Conservation (phyloP, 139 green algal genomes). For the Edaphochlamys debaryana region DNA sequence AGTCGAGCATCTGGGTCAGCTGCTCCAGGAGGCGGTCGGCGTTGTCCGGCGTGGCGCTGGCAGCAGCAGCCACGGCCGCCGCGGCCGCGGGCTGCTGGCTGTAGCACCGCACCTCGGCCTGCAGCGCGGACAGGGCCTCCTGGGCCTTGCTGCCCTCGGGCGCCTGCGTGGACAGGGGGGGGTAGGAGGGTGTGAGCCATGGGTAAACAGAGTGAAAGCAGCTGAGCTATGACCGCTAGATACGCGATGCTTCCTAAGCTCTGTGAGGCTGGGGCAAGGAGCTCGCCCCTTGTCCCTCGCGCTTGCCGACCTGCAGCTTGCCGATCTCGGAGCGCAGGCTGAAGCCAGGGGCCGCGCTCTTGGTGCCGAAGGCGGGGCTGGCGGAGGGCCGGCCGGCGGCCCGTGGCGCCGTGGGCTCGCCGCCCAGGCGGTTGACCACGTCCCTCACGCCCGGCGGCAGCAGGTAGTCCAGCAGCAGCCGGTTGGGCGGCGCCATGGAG, state of each 20-base stretch:
- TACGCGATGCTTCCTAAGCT: no score
- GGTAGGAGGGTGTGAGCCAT: not conserved
- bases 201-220: not conserved
- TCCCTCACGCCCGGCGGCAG: conserved; percentile 33
- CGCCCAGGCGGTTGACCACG: not conserved
- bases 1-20: conserved; percentile 5
- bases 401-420: not conserved
- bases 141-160: conserved; percentile 28
- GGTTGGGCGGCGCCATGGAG: not conserved
- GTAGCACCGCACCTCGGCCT: conserved; percentile 41
- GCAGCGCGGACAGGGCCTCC: conserved; percentile 41
- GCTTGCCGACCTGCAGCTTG: conserved; percentile 44
- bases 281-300: no score
- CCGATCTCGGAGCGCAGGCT: conserved; percentile 37
- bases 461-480: conserved; percentile 39
- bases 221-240: no score
- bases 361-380: not conserved
- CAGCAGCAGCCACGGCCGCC: not conserved
- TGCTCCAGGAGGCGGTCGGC: conserved; percentile 7
- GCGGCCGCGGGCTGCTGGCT: conserved; percentile 22
- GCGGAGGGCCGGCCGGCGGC: no score
- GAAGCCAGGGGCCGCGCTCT: not conserved
- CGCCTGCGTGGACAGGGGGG: not conserved
- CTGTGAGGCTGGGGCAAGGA: no score
- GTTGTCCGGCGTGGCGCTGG: conserved; percentile 20